Conservation (phyloP, 2,329 filamentous ascomycete genomes). For the Hymenoscyphus repandus region DNA sequence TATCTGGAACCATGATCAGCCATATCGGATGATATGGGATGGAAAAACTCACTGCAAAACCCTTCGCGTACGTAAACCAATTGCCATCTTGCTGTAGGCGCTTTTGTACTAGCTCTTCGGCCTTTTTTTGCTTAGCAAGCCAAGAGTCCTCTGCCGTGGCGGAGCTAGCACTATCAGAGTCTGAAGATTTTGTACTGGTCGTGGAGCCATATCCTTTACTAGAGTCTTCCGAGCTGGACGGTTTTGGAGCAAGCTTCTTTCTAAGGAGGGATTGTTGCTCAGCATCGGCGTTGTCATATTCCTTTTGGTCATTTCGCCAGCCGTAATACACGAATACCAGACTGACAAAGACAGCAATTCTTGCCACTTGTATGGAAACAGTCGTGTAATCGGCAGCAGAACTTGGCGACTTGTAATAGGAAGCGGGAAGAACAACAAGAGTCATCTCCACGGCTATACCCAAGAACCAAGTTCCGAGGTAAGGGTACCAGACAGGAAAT, state of each 20-base stretch:
- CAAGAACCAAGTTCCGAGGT: slow-evolving; percentile 57
- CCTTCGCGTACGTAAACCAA: slow-evolving; percentile 71
- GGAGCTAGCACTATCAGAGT: slow-evolving; percentile 16
- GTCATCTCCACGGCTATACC: slow-evolving; percentile 51
- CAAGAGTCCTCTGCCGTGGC: slow-evolving; percentile 45
- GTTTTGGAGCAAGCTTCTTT: slow-evolving; percentile 34
- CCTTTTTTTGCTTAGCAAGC: slow-evolving; percentile 48
- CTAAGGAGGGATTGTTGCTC: slow-evolving; percentile 55
- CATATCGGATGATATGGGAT: background rate
- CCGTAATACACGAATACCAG: slow-evolving; percentile 31
- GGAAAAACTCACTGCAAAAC: slow-evolving; percentile 49
- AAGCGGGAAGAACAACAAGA: slow-evolving; percentile 36
- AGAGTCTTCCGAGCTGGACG: slow-evolving; percentile 22
- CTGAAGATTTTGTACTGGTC: slow-evolving; percentile 13
- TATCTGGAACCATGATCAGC: slow-evolving; percentile 39
- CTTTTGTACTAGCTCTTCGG: slow-evolving; percentile 57
- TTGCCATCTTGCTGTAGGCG: slow-evolving; percentile 69
- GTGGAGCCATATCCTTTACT: slow-evolving; percentile 26
- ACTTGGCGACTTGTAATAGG: slow-evolving; percentile 17
- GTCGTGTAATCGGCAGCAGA: slow-evolving; percentile 22
- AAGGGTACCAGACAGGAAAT: slow-evolving; percentile 55
- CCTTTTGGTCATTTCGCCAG: slow-evolving; percentile 24
- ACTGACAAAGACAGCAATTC: slow-evolving; percentile 32
- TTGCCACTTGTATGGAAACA: slow-evolving; percentile 23
- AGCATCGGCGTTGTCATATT: slow-evolving; percentile 40